Conservation (phyloP, 2,329 filamentous ascomycete species). For the Calonectria leucothoes region DNA sequence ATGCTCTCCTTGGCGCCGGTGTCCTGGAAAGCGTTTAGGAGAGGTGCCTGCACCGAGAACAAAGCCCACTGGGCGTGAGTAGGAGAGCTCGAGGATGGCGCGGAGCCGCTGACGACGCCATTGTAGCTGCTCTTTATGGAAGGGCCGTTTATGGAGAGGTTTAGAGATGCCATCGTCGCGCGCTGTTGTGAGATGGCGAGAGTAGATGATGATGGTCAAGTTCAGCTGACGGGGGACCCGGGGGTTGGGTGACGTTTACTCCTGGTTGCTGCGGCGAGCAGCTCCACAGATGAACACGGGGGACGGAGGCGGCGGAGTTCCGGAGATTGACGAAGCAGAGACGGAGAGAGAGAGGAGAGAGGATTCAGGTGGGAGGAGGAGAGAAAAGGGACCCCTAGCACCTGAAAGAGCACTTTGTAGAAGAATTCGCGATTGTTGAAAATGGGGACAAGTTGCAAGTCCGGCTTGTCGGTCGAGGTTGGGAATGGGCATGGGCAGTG, state of each 20-base stretch:
- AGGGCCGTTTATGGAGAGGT: conserved; percentile 81
- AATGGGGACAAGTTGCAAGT: conserved; percentile 32
- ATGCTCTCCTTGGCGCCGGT: conserved; percentile 89
- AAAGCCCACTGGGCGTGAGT: conserved; percentile 94
- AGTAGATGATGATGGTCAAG: conserved; percentile 37
- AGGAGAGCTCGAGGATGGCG: conserved; percentile 71
- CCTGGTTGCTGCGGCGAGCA: conserved; percentile 43
- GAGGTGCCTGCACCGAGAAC: conserved; percentile 91
- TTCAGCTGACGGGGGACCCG: conserved; percentile 34
- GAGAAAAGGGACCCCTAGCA: conserved; percentile 13
- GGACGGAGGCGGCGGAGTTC: conserved; percentile 18
- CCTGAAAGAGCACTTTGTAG: conserved; percentile 22
- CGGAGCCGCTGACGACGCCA: conserved; percentile 65
- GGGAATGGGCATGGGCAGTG: conserved; percentile 28
- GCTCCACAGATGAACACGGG: conserved; percentile 37
- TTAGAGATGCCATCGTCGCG: conserved; percentile 78
- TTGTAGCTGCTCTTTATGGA: conserved; percentile 87
- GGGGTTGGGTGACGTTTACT: conserved; percentile 42
- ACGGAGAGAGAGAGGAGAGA: conserved; percentile 2
- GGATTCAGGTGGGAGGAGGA: conserved; percentile 16
- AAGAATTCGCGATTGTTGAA: conserved; percentile 26
- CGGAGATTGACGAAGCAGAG: conserved; percentile 11
- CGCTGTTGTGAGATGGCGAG: conserved; percentile 30
- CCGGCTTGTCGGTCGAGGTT: conserved; percentile 28
- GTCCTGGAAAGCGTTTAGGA: conserved; percentile 94